These are phyloP conservation scores for Podaxis sp. DNA, from an alignment of 768 basidiomycete genomes.

Conservation along the genomic window DNA sequence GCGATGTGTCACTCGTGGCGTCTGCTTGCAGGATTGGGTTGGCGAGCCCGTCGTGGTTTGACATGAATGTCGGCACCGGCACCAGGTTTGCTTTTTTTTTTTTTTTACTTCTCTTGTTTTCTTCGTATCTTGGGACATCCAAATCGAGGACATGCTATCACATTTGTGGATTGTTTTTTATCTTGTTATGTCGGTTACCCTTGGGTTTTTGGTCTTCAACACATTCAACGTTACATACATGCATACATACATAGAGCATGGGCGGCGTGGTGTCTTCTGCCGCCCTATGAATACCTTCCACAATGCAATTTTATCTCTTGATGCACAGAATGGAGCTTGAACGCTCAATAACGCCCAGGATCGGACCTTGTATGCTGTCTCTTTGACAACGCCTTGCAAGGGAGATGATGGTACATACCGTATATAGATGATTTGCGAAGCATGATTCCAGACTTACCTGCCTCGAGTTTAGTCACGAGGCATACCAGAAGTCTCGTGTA, in stretches of 20 bases:
- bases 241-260: background rate
- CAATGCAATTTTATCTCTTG: background rate
- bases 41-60: conserved; percentile 29
- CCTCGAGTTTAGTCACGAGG: no score
- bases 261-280: background rate
- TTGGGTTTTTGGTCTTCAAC: background rate
- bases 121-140: background rate
- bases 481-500: no score
- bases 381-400: background rate
- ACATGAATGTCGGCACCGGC: no score
- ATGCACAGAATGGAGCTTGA: background rate
- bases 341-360: background rate
- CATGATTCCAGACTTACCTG: no score
- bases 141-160: background rate
- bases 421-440: no score
- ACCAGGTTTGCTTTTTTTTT: background rate
- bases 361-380: background rate
- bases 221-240: background rate
- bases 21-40: conserved; percentile 65
- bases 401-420: no score
- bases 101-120: background rate
- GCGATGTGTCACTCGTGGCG: conserved; percentile 50
- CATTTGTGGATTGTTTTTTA: background rate
- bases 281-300: background rate
- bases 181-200: background rate